These are phyloP conservation scores for Citrus unshiu DNA, from an alignment of 345 rosid species.

Conservation along the genomic window DNA sequence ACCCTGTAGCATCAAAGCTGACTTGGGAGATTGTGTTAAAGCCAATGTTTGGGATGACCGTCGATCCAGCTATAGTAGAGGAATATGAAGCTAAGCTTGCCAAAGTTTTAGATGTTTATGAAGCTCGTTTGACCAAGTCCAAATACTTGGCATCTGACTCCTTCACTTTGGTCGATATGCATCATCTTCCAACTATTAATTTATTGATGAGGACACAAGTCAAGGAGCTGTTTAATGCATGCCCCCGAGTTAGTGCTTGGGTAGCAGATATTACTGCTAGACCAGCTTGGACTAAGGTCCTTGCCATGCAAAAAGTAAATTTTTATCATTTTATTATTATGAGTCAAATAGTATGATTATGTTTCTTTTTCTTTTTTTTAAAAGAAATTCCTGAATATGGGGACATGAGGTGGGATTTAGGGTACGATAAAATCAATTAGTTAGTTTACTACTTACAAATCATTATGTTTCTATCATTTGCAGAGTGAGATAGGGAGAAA, in stretches of 20 bases:
- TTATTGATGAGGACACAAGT: slow-evolving; percentile 37
- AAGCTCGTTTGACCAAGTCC: slow-evolving; percentile 45
- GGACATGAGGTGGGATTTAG: too few relatives aligned
- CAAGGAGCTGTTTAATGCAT: slow-evolving; percentile 38
- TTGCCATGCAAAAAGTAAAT: slow-evolving; percentile 28
- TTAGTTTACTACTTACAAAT: too few relatives aligned
- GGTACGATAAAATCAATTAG: too few relatives aligned
- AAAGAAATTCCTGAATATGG: too few relatives aligned
- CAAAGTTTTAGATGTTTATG: slow-evolving; percentile 60
- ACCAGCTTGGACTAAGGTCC: slow-evolving; percentile 63
- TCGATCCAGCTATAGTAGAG: slow-evolving; percentile 47
- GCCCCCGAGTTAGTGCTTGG: slow-evolving; percentile 54
- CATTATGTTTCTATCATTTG: too few relatives aligned
- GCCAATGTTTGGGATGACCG: slow-evolving; percentile 38
- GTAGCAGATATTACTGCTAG: slow-evolving; percentile 48
- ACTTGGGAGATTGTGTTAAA: slow-evolving; percentile 50
- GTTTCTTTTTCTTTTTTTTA: too few relatives aligned
- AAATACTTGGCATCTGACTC: slow-evolving; percentile 63
- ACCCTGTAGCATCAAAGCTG: slow-evolving; percentile 54
- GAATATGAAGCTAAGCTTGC: slow-evolving; percentile 49
- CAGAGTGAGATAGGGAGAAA: too few relatives aligned
- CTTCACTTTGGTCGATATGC: slow-evolving; percentile 72
- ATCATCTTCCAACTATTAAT: slow-evolving; percentile 56
- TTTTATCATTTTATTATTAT: neutral
- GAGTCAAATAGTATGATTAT: too few relatives aligned